Evolutionary conservation across 371 early-diverging fungal genomes (phyloP), one percentile per base, ranked within the genome.

Genomic region (Choanephora cucurbitarum): DNA sequence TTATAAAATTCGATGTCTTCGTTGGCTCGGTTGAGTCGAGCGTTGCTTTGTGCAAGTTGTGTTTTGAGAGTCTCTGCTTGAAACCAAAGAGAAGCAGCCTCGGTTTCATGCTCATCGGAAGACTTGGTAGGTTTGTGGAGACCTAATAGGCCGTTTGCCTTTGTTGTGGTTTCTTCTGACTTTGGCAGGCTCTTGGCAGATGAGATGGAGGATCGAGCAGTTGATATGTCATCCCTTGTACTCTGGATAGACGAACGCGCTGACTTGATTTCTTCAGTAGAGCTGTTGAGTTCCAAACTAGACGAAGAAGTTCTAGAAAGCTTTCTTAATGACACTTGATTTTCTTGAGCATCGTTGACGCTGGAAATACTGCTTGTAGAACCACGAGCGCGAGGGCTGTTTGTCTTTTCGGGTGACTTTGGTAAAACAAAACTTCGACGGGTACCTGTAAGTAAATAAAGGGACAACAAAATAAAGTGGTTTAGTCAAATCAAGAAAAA

Each of bases 31-130:
- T 56, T 56, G 8, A 60, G 28, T 14, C 54, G 48, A 24, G 66
- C 60, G 9, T 60, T 45, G 14, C 18, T 57, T 49, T 60, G 66
- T 8, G 66, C 66, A 49, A 52, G 49, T 42, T 65, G 56, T 9
- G 66, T 65, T 28, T 65, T 65, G 15, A 65, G 41, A 6, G 66
- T 50, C 18, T 65, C 66, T 14, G 45, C 49, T 34, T 65, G 60
- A 49, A 65, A 65, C 66, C 66, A 65, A 28, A 65, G 65, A 23
- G 52, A 24, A 24, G 65, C 59, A 21, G 64, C 64, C 22, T 55
- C 55, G 1, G 14, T 37, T 11, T 37, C 37, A 37, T 37, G 37
- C 1, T 47, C 19, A 3, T 31, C 48, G 4, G 19, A 32, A 17
- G 28, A 32, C 1, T 19, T 32, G 8, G 15, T 31, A 2, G 48